These are phyloP conservation scores for Yamagishiella unicocca DNA, from an alignment of 139 green algal species.

Conservation along the genomic window DNA sequence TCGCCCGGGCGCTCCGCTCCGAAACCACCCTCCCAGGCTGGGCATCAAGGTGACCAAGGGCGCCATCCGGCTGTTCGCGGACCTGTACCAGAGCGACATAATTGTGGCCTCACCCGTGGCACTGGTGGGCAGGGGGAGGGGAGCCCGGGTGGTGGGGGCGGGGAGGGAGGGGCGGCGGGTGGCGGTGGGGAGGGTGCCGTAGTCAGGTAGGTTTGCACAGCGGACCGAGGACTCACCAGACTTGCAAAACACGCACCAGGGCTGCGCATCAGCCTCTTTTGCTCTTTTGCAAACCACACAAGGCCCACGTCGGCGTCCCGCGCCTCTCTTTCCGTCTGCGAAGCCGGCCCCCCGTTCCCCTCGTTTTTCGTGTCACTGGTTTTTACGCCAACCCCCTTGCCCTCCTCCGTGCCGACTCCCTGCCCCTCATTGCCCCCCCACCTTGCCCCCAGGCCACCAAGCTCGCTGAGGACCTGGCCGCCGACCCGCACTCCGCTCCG, in stretches of 20 bases:
- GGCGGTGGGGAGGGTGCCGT: background rate
- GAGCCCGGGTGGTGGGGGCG: background rate
- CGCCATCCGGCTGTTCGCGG: constrained; percentile 82
- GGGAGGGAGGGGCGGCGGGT: background rate
- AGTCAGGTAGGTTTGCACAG: too few relatives aligned
- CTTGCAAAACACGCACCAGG: too few relatives aligned
- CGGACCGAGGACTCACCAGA: too few relatives aligned
- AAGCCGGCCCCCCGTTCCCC: too few relatives aligned
- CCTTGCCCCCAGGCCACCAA: constrained; percentile 69
- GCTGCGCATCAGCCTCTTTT: too few relatives aligned
- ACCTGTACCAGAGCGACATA: constrained; percentile 93
- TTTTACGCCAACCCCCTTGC: background rate
- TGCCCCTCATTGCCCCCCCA: background rate
- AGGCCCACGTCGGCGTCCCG: too few relatives aligned
- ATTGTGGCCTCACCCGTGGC: constrained; percentile 94
- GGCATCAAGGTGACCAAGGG: constrained; percentile 94
- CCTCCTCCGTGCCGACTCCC: background rate
- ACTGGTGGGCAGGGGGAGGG: constrained; percentile 62
- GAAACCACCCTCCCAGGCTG: too few relatives aligned
- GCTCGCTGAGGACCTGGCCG: constrained; percentile 46
- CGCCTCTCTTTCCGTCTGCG: too few relatives aligned
- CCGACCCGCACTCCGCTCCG: constrained; percentile 36
- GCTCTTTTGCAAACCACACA: too few relatives aligned
- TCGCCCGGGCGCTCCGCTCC: too few relatives aligned
- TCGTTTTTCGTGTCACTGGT: too few relatives aligned